Conservation (phyloP, 495 filamentous ascomycete species). For the Tetracladium marchalianum region DNA sequence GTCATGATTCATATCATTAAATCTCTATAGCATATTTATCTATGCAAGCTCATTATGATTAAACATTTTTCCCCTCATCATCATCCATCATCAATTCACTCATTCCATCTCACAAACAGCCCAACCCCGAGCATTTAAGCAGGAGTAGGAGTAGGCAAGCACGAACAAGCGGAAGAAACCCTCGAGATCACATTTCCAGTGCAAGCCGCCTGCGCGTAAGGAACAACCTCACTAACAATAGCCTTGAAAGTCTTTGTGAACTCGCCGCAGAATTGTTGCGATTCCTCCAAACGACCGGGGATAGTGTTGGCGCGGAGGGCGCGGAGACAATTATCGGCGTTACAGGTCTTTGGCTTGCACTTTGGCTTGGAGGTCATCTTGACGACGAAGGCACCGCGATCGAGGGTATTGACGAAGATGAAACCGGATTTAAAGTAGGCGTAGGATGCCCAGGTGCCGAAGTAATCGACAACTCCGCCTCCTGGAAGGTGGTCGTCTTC, state of each 20-base stretch:
- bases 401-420: conserved; percentile 29
- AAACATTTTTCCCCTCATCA: too few relatives aligned
- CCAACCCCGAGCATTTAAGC: background rate
- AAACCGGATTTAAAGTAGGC: conserved; percentile 28
- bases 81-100: background rate
- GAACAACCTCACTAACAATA: background rate
- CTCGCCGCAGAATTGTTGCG: conserved; percentile 1
- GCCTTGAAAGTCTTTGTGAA: conserved; percentile 9
- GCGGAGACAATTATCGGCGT: conserved; percentile 5
- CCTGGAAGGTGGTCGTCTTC: conserved; percentile 5
- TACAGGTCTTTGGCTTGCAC: conserved; percentile 1
- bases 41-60: conserved; percentile 12
- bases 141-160: background rate
- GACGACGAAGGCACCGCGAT: conserved; percentile 26
- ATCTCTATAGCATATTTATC: background rate
- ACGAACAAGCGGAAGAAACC: conserved; percentile 2
- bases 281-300: conserved; percentile 1
- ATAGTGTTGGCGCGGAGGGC: conserved; percentile 1
- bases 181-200: conserved; percentile 2
- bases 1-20: background rate
- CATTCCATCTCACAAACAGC: background rate
- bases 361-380: conserved; percentile 10
- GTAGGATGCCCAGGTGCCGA: conserved; percentile 29
- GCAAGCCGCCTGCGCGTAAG: background rate
- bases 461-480: conserved; percentile 19